Evolutionary conservation across 768 basidiomycete genomes (phyloP).

Genomic region (Boletellus sp.): DNA sequence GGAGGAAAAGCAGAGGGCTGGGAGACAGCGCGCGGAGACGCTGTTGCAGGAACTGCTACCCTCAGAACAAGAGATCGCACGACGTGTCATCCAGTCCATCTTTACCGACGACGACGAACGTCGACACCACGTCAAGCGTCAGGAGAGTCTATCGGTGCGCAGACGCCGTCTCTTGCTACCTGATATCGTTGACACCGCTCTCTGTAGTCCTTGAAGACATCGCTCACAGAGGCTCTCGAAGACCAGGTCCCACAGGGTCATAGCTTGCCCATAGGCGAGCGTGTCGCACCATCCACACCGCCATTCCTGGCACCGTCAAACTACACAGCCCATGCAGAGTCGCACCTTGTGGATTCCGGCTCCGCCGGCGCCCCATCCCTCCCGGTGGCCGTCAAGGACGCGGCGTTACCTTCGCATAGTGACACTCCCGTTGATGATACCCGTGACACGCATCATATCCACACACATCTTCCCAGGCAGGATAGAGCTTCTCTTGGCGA

Average conservation of each 20-base stretch:
- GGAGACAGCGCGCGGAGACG: conserved; percentile 49
- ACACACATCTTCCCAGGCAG: conserved; percentile 17
- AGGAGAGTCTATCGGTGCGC: conserved; percentile 58
- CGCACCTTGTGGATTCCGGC: conserved; percentile 1
- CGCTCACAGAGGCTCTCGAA: conserved; percentile 42
- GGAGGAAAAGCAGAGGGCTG: conserved; percentile 56
- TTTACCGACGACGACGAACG: conserved; percentile 48
- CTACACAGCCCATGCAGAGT: not conserved
- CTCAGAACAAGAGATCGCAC: conserved; percentile 65
- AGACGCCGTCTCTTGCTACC: not conserved
- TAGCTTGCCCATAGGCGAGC: conserved; percentile 22
- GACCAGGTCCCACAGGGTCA: conserved; percentile 45
- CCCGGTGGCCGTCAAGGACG: conserved; percentile 1
- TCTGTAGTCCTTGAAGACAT: conserved; percentile 43
- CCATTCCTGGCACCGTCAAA: conserved; percentile 1
- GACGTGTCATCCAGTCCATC: conserved; percentile 61
- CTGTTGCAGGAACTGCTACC: conserved; percentile 54
- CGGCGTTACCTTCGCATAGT: conserved; percentile 3
- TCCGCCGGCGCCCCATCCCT: not conserved
- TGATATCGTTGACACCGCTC: not conserved
- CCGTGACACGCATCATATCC: conserved; percentile 6
- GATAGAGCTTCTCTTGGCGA: conserved; percentile 50
- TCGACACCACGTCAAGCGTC: conserved; percentile 48
- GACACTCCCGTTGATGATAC: conserved; percentile 2
- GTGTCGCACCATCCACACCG: conserved; percentile 14